Evolutionary conservation across 1,284 basidiomycete genomes (phyloP).

Genomic region (Cryptococcus deneoformans): DNA sequence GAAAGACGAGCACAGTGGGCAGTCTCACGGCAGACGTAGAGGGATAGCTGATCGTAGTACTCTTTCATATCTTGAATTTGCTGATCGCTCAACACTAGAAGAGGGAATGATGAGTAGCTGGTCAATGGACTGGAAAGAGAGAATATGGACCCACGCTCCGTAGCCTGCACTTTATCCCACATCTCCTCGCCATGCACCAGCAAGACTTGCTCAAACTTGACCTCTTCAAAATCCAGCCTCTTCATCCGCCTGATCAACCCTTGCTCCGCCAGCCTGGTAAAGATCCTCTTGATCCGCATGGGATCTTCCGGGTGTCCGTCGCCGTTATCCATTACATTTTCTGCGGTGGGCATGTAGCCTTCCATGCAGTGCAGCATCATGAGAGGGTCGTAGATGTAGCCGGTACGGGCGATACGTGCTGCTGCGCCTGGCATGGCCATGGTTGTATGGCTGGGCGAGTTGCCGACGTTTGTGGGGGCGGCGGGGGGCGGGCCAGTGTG

Average conservation of each 20-base stretch:
- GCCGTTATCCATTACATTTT: slow-evolving; percentile 50
- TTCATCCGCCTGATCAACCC: slow-evolving; percentile 73
- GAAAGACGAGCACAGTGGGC: slow-evolving; percentile 81
- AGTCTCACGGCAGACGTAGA: slow-evolving; percentile 87
- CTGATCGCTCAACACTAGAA: slow-evolving; percentile 66
- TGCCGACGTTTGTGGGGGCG: background rate
- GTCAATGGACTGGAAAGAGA: background rate
- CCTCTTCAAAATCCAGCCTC: slow-evolving; percentile 69
- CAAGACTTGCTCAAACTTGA: slow-evolving; percentile 71
- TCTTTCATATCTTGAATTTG: slow-evolving; percentile 67
- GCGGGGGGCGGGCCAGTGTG: background rate
- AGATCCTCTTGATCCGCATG: slow-evolving; percentile 78
- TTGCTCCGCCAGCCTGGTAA: slow-evolving; percentile 60
- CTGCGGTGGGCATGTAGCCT: slow-evolving; percentile 49
- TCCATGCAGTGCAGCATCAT: slow-evolving; percentile 76
- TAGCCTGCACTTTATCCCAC: slow-evolving; percentile 83
- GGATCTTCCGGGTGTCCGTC: slow-evolving; percentile 80
- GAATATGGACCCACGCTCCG: slow-evolving; percentile 30
- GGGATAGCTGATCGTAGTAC: slow-evolving; percentile 84
- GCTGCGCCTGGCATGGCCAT: background rate
- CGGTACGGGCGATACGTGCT: slow-evolving; percentile 50
- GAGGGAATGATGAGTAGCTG: background rate
- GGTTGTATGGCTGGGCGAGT: background rate
- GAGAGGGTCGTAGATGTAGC: slow-evolving; percentile 80
- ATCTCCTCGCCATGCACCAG: slow-evolving; percentile 87